These are phyloP conservation scores for Quercus lobata DNA, from an alignment of 331 rosid genomes.

Conservation along the genomic window DNA sequence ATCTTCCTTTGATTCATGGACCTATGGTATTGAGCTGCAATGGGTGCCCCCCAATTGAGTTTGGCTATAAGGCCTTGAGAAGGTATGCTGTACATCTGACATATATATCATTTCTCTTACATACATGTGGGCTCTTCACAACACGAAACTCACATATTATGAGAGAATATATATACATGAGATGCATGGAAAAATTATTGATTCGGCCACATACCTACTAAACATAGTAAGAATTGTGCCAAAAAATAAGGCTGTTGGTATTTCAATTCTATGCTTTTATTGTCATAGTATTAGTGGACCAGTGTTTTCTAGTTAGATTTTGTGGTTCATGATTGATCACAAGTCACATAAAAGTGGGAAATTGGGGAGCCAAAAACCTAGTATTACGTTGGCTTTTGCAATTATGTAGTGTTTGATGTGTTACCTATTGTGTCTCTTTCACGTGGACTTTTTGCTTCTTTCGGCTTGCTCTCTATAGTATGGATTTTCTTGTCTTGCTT, in stretches of 20 bases:
- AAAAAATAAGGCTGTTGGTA: neutral
- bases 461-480: too few species aligned
- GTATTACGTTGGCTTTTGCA: neutral
- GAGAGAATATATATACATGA: too few species aligned
- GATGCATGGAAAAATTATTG: too few species aligned
- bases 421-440: neutral
- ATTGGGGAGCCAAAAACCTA: neutral
- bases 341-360: neutral
- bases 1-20: constrained; percentile 58
- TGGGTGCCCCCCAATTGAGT: constrained; percentile 52
- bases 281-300: neutral
- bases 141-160: too few species aligned
- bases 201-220: too few species aligned
- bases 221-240: neutral
- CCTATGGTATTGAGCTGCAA: constrained; percentile 85
- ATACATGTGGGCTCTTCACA: too few species aligned
- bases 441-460: neutral
- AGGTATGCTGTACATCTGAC: too few species aligned
- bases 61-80: too few species aligned
- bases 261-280: neutral
- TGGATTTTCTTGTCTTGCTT: too few species aligned
- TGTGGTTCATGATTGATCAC: neutral
- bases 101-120: too few species aligned
- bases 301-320: neutral
- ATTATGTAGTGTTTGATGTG: neutral